These are phyloP conservation scores for Ramaria rubella DNA, from an alignment of 768 basidiomycete species.

Conservation along the genomic window DNA sequence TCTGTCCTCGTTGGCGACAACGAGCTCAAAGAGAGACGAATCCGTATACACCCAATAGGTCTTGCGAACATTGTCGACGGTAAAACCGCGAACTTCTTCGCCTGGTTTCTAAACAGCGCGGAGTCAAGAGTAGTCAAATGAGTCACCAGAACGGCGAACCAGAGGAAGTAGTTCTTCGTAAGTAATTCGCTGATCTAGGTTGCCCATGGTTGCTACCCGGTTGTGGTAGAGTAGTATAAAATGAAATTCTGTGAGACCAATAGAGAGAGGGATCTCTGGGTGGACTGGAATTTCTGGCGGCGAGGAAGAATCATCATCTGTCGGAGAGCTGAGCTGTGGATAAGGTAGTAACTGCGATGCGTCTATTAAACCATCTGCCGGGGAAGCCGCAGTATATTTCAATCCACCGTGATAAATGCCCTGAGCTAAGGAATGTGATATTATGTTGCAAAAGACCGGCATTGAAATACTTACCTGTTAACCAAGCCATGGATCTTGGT, in stretches of 20 bases:
- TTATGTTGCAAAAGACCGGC: too few species aligned
- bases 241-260: conserved; percentile 88
- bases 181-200: conserved; percentile 70
- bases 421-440: conserved; percentile 62
- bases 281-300: conserved; percentile 17
- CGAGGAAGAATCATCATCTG: conserved; percentile 24
- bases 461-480: conserved; percentile 55
- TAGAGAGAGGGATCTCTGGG: conserved; percentile 56
- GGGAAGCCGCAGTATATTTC: conserved; percentile 55
- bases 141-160: conserved; percentile 36
- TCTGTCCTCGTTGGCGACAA: conserved; percentile 80
- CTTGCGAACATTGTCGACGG: conserved; percentile 77
- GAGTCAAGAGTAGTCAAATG: not conserved
- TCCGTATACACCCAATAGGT: conserved; percentile 96
- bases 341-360: conserved; percentile 75
- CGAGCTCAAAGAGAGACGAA: conserved; percentile 81
- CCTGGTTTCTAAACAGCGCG: conserved; percentile 54
- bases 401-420: conserved; percentile 85
- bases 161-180: conserved; percentile 82
- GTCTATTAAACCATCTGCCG: conserved; percentile 72
- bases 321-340: conserved; percentile 36
- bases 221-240: conserved; percentile 81
- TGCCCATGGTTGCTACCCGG: conserved; percentile 68
- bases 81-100: conserved; percentile 67
- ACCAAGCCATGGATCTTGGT: conserved; percentile 80